phyloP scores from a whole-genome alignment of 805 yeast genomes.

The Scheffersomyces lignosus region DNA sequence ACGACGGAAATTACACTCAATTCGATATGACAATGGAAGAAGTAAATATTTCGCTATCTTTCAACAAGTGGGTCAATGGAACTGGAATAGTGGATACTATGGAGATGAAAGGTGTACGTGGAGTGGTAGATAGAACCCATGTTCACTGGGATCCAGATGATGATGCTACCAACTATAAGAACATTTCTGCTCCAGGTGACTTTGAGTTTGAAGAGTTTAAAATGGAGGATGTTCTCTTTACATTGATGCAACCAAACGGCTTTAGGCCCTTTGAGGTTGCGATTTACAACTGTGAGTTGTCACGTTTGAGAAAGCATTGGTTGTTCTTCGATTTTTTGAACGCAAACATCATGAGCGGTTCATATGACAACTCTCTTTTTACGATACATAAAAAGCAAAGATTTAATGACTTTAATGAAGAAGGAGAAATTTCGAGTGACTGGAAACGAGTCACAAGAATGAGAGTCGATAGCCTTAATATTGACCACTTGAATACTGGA shows the following conservation, averaged over 20 bases:
- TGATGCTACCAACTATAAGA: conserved; percentile 78
- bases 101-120: conserved; percentile 82
- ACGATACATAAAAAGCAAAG: conserved; percentile 82
- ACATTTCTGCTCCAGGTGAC: conserved; percentile 79
- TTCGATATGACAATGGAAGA: conserved; percentile 89
- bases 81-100: conserved; percentile 77
- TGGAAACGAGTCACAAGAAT: conserved; percentile 72
- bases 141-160: conserved; percentile 81
- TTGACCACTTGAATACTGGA: conserved; percentile 90
- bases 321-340: conserved; percentile 81
- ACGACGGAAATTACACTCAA: conserved; percentile 95
- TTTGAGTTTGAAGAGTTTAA: conserved; percentile 84
- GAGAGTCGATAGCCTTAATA: conserved; percentile 78
- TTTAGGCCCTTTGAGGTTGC: conserved; percentile 86
- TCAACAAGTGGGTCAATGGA: conserved; percentile 87
- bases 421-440: conserved; percentile 17
- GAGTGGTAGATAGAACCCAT: conserved; percentile 88
- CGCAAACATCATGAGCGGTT: conserved; percentile 83
- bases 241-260: conserved; percentile 75
- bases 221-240: conserved; percentile 82
- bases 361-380: conserved; percentile 90
- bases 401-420: conserved; percentile 43
- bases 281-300: conserved; percentile 81
- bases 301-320: conserved; percentile 88
- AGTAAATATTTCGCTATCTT: conserved; percentile 75